Evolutionary conservation across 2,329 filamentous ascomycete species (phyloP), one percentile per base, ranked within the genome.

Genomic region (Clonostachys solani): DNA sequence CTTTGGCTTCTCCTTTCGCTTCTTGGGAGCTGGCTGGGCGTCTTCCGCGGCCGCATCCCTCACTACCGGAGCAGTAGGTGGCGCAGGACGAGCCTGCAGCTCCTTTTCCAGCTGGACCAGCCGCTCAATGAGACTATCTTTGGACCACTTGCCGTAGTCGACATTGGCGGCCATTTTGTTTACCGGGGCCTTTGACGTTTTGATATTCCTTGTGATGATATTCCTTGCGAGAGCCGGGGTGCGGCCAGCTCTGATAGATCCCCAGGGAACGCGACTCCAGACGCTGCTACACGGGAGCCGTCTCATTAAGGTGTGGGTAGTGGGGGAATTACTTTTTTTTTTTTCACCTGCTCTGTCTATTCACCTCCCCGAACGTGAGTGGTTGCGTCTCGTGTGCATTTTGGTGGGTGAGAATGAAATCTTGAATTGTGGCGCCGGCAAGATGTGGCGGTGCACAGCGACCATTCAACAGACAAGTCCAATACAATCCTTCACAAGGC

Each of bases 21-120:
- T 58, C 51, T 64, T 68, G 40, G 50, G 47, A 23, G 52, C 44
- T 16, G 52, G 51, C 44, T 51, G 41, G 36, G 43, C 43, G n/a
- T 35, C 36, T 23, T 23, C 45, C 43, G 46, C 33, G 33, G 43
- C 59, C 58, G 44, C n/a, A 46, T 41, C 18, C 41, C 43, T 17
- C 37, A 19, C 36, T 42, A 23, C 23, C 34, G 18, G 46, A 46
- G 40, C 34, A 35, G 42, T 33, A 42, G 45, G 18, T 29, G 43
- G 36, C 10, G 33, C 18, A 9, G 33, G 45, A 19, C 34, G 45
- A 16, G 12, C 40, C 33, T 47, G 19, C 13, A 91, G 67, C 58
- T 89, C 77, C 5, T 72, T 62, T 63, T 95, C 89, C 7, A 94
- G 73, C 45, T 80, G 71, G 15, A 73, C 77, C 42, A 95, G 82